These are phyloP conservation scores for Alternaria consortialis DNA, from an alignment of 2,329 filamentous ascomycete species.

Conservation along the genomic window DNA sequence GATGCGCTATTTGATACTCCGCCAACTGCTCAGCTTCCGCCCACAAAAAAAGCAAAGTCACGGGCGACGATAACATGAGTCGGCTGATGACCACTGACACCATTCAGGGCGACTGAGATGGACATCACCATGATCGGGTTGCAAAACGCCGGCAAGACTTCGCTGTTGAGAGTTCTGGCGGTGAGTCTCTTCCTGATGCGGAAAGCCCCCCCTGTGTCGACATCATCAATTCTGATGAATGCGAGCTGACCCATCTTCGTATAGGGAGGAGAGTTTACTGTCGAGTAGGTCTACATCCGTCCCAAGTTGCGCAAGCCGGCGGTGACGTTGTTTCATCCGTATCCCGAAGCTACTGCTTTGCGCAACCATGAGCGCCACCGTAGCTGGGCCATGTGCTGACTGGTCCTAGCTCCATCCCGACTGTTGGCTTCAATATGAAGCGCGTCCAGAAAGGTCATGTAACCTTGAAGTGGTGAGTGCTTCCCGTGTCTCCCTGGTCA, in stretches of 20 bases:
- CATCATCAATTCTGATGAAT: conserved; percentile 28
- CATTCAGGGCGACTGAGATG: conserved; percentile 92
- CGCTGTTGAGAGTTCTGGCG: conserved; percentile 88
- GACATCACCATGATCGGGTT: conserved; percentile 99
- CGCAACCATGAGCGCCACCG: conserved; percentile 40
- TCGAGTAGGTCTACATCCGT: conserved; percentile 78
- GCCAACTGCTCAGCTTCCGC: conserved; percentile 24
- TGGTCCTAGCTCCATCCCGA: conserved; percentile 86
- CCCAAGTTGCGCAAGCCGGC: conserved; percentile 37
- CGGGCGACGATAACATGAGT: conserved; percentile 17
- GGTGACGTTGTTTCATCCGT: conserved; percentile 37
- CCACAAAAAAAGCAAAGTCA: conserved; percentile 32
- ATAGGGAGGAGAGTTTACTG: conserved; percentile 96
- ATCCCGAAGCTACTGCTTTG: conserved; percentile 38
- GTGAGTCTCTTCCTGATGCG: conserved; percentile 68
- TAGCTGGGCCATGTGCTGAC: conserved; percentile 48
- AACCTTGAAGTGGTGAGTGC: conserved; percentile 85
- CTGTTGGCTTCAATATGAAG: conserved; percentile 99
- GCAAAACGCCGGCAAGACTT: conserved; percentile 98
- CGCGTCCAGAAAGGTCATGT: conserved; percentile 97
- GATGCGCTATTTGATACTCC: conserved; percentile 41
- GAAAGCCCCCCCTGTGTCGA: conserved; percentile 41
- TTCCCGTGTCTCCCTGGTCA: conserved; percentile 42
- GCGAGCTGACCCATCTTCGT: conserved; percentile 42
- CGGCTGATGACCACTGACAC: conserved; percentile 33